A percentile compares a stretch with the other conserved stretches of the same genome.
Evolutionary conservation across 441 rosid species (phyloP).

Genomic region (Raphanus hybrid): DNA sequence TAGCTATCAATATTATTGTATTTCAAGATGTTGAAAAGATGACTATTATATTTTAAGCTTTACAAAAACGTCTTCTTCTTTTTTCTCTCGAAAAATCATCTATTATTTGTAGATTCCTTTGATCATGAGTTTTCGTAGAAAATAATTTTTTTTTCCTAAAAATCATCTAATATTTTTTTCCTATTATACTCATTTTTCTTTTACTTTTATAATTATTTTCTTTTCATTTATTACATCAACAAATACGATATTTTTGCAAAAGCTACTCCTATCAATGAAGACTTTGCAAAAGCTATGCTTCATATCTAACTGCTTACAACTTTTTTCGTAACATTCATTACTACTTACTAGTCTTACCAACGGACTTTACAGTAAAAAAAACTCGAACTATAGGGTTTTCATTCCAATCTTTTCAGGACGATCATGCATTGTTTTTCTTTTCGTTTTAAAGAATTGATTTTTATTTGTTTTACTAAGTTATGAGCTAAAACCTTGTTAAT

Average conservation of each 20-base stretch:
- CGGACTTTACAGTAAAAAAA: too few relatives aligned
- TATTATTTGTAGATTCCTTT: neutral
- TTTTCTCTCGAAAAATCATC: neutral
- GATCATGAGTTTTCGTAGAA: neutral
- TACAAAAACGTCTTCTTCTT: neutral
- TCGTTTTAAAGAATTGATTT: neutral
- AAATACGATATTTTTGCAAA: neutral
- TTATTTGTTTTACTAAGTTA: neutral
- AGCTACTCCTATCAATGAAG: neutral
- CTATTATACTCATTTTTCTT: neutral
- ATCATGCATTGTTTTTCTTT: neutral
- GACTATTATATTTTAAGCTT: neutral
- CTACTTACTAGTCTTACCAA: too few relatives aligned
- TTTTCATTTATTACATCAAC: neutral
- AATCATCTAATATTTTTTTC: neutral
- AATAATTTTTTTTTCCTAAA: neutral
- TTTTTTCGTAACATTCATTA: too few relatives aligned
- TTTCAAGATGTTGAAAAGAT: neutral
- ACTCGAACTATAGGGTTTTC: too few relatives aligned
- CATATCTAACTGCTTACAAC: neutral
- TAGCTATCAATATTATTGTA: slow-evolving; percentile 4
- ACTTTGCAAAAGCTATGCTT: neutral
- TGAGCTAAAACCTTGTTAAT: neutral
- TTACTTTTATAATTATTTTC: neutral
- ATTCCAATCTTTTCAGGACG: too few relatives aligned